phyloP scores from a whole-genome alignment of 225 moss, liverwort and hornwort species.

The Pseudisothecium myosuroides region DNA sequence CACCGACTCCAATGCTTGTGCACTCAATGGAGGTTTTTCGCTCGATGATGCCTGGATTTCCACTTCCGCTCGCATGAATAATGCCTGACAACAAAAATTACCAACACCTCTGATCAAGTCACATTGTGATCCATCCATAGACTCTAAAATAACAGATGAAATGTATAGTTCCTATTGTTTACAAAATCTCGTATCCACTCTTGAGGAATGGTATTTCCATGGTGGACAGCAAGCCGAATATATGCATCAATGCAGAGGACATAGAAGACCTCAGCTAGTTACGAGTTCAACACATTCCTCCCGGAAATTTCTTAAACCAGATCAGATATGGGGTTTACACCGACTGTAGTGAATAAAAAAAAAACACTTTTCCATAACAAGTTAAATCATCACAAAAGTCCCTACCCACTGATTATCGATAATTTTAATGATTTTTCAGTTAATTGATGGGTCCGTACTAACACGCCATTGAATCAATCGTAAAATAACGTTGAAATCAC shows the following conservation, averaged over 20 bases:
- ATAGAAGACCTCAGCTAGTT: background rate
- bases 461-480: no score
- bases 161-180: background rate
- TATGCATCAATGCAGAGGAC: background rate
- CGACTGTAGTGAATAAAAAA: background rate
- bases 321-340: background rate
- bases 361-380: background rate
- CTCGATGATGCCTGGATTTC: slow-evolving; percentile 47
- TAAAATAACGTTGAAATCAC: background rate
- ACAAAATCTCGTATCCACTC: background rate
- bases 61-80: slow-evolving; percentile 48
- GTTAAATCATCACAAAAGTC: background rate
- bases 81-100: slow-evolving; percentile 15
- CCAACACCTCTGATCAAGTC: background rate
- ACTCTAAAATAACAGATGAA: background rate
- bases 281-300: background rate
- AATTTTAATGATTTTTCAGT: background rate
- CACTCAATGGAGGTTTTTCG: slow-evolving; percentile 43
- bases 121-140: background rate
- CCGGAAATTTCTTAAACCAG: background rate
- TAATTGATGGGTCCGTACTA: no score
- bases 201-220: background rate
- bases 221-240: background rate
- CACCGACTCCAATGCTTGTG: slow-evolving; percentile 40
- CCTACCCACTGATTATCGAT: background rate